Evolutionary conservation across 2,329 filamentous ascomycete species (phyloP).

Genomic region (Phaeosphaeria sp.): DNA sequence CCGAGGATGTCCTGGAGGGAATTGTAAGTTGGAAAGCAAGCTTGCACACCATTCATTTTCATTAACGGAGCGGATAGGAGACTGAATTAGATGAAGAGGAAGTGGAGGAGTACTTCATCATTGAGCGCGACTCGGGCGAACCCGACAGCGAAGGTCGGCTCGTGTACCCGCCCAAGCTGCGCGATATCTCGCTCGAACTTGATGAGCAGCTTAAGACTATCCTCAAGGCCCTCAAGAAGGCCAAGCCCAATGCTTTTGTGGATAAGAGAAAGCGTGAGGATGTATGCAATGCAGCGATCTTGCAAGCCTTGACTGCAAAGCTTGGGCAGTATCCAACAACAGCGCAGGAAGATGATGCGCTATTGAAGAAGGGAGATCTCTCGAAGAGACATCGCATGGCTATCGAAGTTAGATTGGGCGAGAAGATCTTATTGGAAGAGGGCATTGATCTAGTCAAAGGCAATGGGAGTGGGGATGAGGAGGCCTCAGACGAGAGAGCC

Average conservation of each 20-base stretch:
- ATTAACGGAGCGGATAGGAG: constrained; percentile 7
- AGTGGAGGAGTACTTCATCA: constrained; percentile 24
- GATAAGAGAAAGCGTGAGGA: constrained; percentile 23
- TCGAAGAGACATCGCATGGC: constrained; percentile 26
- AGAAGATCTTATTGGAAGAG: constrained; percentile 26
- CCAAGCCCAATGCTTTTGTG: constrained; percentile 6
- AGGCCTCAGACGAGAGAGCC: neutral
- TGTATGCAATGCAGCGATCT: constrained; percentile 10
- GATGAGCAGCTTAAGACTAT: constrained; percentile 25
- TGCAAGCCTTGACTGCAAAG: constrained; percentile 16
- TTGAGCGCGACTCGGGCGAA: constrained; percentile 32
- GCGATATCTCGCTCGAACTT: constrained; percentile 20
- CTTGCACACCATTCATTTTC: neutral
- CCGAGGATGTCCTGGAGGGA: constrained; percentile 6
- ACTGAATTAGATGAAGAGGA: constrained; percentile 11
- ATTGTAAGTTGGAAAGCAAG: constrained; percentile 8
- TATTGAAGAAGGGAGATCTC: constrained; percentile 11
- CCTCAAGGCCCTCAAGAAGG: constrained; percentile 21
- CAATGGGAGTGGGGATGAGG: neutral
- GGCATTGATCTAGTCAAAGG: constrained; percentile 11
- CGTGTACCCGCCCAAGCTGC: constrained; percentile 10
- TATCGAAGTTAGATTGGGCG: constrained; percentile 24
- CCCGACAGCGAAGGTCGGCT: constrained; percentile 26
- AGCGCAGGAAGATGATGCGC: constrained; percentile 15
- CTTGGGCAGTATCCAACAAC: constrained; percentile 20